Evolutionary conservation across 1,139 yeast genomes (phyloP).

Genomic region (Suzukiozyma palmioleophila): DNA sequence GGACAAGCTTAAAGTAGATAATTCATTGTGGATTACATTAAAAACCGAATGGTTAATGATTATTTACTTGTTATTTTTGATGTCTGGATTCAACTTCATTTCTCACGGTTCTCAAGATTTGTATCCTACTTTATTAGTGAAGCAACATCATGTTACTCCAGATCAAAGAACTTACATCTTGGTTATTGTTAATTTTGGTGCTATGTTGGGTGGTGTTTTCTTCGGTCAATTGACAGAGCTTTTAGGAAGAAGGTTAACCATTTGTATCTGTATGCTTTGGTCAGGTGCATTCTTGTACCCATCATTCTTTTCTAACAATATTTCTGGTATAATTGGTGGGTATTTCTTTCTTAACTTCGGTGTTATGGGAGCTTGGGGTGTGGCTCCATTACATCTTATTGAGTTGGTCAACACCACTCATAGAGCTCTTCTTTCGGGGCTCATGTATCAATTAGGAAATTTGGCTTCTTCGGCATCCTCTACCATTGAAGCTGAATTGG

Average conservation of each 20-base stretch:
- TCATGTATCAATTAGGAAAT: conserved; percentile 38
- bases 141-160: conserved; percentile 30
- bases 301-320: conserved; percentile 17
- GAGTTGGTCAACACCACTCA: conserved; percentile 35
- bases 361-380: conserved; percentile 39
- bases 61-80: conserved; percentile 39
- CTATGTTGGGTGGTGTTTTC: conserved; percentile 44
- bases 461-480: conserved; percentile 33
- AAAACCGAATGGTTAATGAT: conserved; percentile 43
- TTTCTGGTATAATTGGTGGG: conserved; percentile 26
- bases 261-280: conserved; percentile 26
- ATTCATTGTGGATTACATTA: conserved; percentile 15
- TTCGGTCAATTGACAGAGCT: conserved; percentile 44
- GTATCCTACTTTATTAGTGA: conserved; percentile 44
- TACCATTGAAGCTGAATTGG: conserved; percentile 34
- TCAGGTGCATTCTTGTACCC: conserved; percentile 36
- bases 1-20: conserved; percentile 11
- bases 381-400: conserved; percentile 31
- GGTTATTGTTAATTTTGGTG: conserved; percentile 47
- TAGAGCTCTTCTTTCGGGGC: conserved; percentile 34
- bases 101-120: conserved; percentile 56
- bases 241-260: conserved; percentile 44
- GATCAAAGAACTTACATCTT: conserved; percentile 42
- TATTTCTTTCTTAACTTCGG: conserved; percentile 20
- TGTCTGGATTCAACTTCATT: conserved; percentile 49